Evolutionary conservation across 75 land plant genomes (phyloP), one percentile per base, ranked within the genome.

Genomic region (Larix kaempferi): DNA sequence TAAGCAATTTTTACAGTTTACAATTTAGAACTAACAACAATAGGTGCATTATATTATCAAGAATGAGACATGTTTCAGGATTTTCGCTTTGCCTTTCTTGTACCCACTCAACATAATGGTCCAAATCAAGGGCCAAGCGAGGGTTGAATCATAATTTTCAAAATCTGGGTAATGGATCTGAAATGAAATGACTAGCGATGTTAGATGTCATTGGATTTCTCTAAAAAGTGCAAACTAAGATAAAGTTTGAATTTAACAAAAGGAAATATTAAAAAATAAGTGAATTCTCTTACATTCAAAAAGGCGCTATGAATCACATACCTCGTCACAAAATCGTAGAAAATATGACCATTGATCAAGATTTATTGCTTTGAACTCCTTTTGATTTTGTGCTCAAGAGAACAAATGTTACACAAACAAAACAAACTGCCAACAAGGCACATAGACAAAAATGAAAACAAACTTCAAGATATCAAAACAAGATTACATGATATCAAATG

Each of bases 261-360:
- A n/a, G n/a, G n/a, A n/a, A n/a, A n/a, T 8, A 80, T 16, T 27
- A 55, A 67, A 22, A 10, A n/a, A 74, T n/a, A 6, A 44, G 17
- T 8, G 35, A 69, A 12, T 29, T 26, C 3, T 2, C 27, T 39
- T 41, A 14, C 41, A 41, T n/a, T 8, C 56, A 59, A 44, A 54
- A 49, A 13, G 12, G 15, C 27, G 29, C 3, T 44, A 7, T 49
- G 33, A 79, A 58, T 41, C 52, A 41, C 13, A 25, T 85, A 94
- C 99, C 99, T 97, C 98, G 25, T 91, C 89, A 79, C 98, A 97
- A 63, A 97, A 97, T 22, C 93, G 78, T 39, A 78, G 90, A 79
- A 92, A 86, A 17, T 87, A 86, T 78, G 82, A 83, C 99, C 99
- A 97, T 80, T 97, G 99, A 74, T 97, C 99, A 85, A 94, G 73